These are phyloP conservation scores for Eucalyptus pauciflora DNA, from an alignment of 345 rosid genomes.

Conservation along the genomic window DNA sequence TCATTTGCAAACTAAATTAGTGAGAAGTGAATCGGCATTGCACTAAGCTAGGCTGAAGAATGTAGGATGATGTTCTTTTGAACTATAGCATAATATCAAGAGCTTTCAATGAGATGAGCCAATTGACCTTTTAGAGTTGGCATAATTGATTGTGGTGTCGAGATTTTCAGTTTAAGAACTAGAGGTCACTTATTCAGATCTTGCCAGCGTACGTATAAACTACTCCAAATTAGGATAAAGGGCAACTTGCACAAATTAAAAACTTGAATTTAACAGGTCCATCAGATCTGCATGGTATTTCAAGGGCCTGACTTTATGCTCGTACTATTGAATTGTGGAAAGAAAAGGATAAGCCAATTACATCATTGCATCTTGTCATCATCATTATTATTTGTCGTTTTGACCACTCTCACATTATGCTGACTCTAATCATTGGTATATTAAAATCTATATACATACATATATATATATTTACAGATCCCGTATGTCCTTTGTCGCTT, in stretches of 20 bases:
- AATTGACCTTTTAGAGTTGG: neutral
- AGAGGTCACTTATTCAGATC: neutral
- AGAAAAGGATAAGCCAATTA: neutral
- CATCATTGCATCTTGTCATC: neutral
- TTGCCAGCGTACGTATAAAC: fast-evolving
- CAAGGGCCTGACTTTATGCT: neutral
- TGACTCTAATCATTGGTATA: neutral
- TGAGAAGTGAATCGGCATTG: neutral
- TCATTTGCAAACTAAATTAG: neutral
- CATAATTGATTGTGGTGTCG: neutral
- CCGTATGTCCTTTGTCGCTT: neutral
- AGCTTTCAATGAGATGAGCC: neutral
- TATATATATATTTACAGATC: neutral
- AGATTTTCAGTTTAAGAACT: fast-evolving
- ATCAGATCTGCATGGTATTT: neutral
- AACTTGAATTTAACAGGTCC: neutral
- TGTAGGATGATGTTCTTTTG: neutral
- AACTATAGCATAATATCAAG: neutral
- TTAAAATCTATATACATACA: neutral
- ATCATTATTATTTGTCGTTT: neutral
- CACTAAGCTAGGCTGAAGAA: neutral
- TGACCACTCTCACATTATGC: neutral
- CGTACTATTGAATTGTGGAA: neutral
- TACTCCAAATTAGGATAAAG: neutral
- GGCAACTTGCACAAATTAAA: neutral